Evolutionary conservation across 345 rosid species (phyloP).

Genomic region (Eucalyptus albens): DNA sequence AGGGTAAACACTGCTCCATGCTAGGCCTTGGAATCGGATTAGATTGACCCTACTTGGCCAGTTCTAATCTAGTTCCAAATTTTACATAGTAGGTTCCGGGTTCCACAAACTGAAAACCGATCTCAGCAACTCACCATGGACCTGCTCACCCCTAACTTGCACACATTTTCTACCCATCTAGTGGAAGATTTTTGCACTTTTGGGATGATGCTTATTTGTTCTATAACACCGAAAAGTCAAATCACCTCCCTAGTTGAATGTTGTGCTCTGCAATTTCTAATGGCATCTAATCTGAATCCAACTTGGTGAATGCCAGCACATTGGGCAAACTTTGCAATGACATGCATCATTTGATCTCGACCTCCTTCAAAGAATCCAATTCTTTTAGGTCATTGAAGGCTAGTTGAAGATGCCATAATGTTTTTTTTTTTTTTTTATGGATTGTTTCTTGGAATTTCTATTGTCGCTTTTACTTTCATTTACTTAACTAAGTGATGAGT

Average conservation of each 20-base stretch:
- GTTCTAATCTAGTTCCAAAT: too few species aligned
- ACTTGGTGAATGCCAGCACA: fast-evolving
- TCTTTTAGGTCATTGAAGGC: fast-evolving
- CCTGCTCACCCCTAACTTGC: not conserved
- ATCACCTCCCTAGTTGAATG: not conserved
- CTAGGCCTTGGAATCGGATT: too few species aligned
- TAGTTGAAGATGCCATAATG: not conserved
- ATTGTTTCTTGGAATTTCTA: not conserved
- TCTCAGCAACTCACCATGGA: not conserved
- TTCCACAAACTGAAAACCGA: not conserved
- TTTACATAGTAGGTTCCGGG: not conserved
- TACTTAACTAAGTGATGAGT: not conserved
- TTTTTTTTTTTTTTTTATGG: not conserved
- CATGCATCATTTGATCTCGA: not conserved
- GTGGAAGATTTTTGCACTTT: not conserved
- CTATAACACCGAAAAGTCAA: not conserved
- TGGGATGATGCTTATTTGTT: not conserved
- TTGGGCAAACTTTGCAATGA: not conserved
- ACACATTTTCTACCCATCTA: not conserved
- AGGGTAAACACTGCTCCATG: not conserved
- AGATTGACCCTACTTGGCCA: not conserved
- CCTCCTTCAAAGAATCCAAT: not conserved
- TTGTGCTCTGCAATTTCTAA: not conserved
- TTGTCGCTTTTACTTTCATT: not conserved
- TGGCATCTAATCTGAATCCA: fast-evolving